Base-by-base conservation (phyloP, 2,329 filamentous ascomycete genomes). In the Scedosporium minutisporum region DNA sequence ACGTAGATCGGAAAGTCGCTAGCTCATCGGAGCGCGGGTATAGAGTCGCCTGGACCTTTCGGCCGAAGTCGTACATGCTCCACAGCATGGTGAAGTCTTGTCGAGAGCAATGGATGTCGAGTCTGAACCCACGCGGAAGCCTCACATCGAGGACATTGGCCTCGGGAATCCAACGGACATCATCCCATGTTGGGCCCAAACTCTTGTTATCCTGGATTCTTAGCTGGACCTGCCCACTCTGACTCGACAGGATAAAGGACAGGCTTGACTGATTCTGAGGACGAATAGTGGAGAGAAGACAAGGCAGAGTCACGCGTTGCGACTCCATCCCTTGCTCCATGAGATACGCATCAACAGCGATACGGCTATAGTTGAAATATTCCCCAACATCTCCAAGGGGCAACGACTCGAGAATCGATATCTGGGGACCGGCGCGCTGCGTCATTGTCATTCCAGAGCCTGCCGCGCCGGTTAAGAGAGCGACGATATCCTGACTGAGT, bases 41-140 rank as follows among this genome's bases (percentile, higher is more conserved):
- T 51, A 96, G 78, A 60, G 85, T 89, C 27, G 82, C 80, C 69
- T 92, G 88, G 2, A 93, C 85, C 68, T 89, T 91, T 66, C 82
- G 83, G 27, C 89, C 90, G 71, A 96, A 93, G 64, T 96, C 91
- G 66, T 92, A 91, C 73, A 96, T 91, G 68, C 86, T 89, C 85
- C 88, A 93, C 10, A 96, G 75, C 65, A 84, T 86, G 65, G 87
- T 84, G 76, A 89, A 96, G 70, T 96, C 91, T n/a, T 83, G 78
- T 68, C 92, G 89, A 14, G 80, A 81, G 70, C 92, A 87, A 65
- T 88, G 85, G 18, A 95, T 76, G 21, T 83, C 83, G 51, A 96
- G 75, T 63, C 87, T 77, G 69, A 95, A 93, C 0, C 90, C 90
- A 66, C 90, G 85, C 0, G 90, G 88, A 18, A 96, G 76, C 64